A percentile compares a stretch with the other conserved stretches of the same genome.
Evolutionary conservation across 1,284 basidiomycete genomes (phyloP).

Genomic region (Phellinidium pouzarii): DNA sequence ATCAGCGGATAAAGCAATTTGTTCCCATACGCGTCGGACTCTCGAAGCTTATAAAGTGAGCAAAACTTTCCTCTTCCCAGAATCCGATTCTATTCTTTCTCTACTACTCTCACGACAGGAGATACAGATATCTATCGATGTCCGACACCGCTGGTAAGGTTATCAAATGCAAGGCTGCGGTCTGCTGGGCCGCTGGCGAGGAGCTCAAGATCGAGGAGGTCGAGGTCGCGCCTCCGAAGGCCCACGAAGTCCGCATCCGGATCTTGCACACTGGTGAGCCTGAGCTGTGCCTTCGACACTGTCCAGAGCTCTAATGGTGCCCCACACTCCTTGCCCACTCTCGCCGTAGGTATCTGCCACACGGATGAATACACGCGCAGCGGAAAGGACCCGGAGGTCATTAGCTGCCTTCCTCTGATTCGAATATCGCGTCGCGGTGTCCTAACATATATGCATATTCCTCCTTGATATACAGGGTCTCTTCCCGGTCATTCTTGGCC

Average conservation of each 20-base stretch:
- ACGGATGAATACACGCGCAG: conserved; percentile 97
- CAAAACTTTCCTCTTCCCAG: conserved; percentile 8
- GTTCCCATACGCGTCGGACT: not conserved
- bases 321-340: too few relatives aligned
- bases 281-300: conserved; percentile 4
- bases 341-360: conserved; percentile 92
- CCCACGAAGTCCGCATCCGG: conserved; percentile 89
- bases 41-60: too few relatives aligned
- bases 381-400: conserved; percentile 89
- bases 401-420: conserved; percentile 12
- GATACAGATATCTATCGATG: conserved; percentile 42
- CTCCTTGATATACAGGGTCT: conserved; percentile 52
- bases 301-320: too few relatives aligned
- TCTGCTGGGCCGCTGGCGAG: conserved; percentile 94
- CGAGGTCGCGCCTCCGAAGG: conserved; percentile 86
- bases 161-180: conserved; percentile 92
- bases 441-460: not conserved
- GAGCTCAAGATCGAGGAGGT: conserved; percentile 87
- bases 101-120: too few relatives aligned
- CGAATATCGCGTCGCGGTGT: conserved; percentile 4
- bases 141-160: conserved; percentile 63
- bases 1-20: conserved; percentile 3
- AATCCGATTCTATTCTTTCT: not conserved
- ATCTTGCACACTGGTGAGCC: conserved; percentile 78
- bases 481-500: conserved; percentile 93